These are phyloP conservation scores for Cladosporium colombiae DNA, from an alignment of 2,329 filamentous ascomycete genomes.

Conservation along the genomic window DNA sequence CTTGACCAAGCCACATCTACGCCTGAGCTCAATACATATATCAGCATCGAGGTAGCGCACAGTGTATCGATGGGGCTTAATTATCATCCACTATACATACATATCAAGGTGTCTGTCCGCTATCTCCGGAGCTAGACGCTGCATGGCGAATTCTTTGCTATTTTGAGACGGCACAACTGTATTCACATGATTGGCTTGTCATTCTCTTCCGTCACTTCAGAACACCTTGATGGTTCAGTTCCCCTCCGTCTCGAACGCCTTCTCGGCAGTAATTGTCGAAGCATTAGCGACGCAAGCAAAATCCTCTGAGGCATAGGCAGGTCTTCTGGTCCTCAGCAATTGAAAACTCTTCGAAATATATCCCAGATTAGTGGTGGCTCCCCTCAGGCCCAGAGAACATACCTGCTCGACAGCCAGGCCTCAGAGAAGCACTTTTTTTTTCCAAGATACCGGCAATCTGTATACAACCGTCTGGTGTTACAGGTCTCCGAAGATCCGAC, in stretches of 20 bases:
- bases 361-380: not conserved
- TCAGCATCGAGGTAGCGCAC: not conserved
- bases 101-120: not conserved
- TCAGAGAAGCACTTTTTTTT: slow-evolving; percentile 5
- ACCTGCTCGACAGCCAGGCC: not conserved
- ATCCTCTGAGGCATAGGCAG: slow-evolving; percentile 3
- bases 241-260: slow-evolving; percentile 2
- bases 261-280: not conserved
- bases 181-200: slow-evolving; percentile 12
- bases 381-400: not conserved
- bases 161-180: slow-evolving; percentile 10
- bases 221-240: slow-evolving; percentile 13
- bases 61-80: not conserved
- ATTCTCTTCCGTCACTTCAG: slow-evolving; percentile 14
- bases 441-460: not conserved
- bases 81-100: not conserved
- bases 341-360: not conserved
- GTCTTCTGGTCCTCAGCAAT: not conserved
- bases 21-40: not conserved
- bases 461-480: slow-evolving; percentile 14
- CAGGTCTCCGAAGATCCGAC: slow-evolving; percentile 8
- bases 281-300: slow-evolving; percentile 4
- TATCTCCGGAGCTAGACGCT: not conserved
- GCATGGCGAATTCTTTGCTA: not conserved
- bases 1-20: not conserved